Evolutionary conservation across 495 filamentous ascomycete species (phyloP).

Genomic region (Podospora sp.): DNA sequence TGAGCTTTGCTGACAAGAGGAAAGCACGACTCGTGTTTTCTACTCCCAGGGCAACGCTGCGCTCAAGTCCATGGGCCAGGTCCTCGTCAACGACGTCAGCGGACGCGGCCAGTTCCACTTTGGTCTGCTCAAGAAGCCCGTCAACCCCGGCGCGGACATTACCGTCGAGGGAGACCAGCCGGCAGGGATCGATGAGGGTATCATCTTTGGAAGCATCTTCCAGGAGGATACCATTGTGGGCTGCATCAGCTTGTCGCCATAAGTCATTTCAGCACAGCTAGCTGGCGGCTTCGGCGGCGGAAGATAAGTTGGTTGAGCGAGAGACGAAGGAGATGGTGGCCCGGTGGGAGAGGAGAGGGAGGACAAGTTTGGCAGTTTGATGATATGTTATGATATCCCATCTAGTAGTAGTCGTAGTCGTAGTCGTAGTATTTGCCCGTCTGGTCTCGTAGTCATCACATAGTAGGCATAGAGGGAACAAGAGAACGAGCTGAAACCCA

Average conservation of each 20-base stretch:
- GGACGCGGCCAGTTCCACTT: slow-evolving; percentile 57
- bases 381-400: not conserved
- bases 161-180: slow-evolving; percentile 54
- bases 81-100: slow-evolving; percentile 47
- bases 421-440: too few relatives aligned
- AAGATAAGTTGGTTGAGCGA: not conserved
- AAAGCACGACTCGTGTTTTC: slow-evolving; percentile 34
- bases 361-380: not conserved
- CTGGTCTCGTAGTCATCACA: too few relatives aligned
- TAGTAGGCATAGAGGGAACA: too few relatives aligned
- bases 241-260: slow-evolving; percentile 18
- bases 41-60: slow-evolving; percentile 48
- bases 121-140: slow-evolving; percentile 55
- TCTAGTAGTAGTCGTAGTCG: not conserved
- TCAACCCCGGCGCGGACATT: slow-evolving; percentile 47
- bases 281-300: not conserved
- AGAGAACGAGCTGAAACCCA: too few relatives aligned
- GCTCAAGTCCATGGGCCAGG: slow-evolving; percentile 42
- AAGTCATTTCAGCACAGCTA: not conserved
- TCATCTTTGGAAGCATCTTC: slow-evolving; percentile 56
- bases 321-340: too few relatives aligned
- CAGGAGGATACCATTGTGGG: slow-evolving; percentile 41
- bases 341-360: too few relatives aligned
- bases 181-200: slow-evolving; percentile 47
- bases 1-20: not conserved